A percentile compares a stretch with the other conserved stretches of the same genome.
phyloP scores from a whole-genome alignment of 495 filamentous ascomycete species.

The Aspergillus incahuasiensis region DNA sequence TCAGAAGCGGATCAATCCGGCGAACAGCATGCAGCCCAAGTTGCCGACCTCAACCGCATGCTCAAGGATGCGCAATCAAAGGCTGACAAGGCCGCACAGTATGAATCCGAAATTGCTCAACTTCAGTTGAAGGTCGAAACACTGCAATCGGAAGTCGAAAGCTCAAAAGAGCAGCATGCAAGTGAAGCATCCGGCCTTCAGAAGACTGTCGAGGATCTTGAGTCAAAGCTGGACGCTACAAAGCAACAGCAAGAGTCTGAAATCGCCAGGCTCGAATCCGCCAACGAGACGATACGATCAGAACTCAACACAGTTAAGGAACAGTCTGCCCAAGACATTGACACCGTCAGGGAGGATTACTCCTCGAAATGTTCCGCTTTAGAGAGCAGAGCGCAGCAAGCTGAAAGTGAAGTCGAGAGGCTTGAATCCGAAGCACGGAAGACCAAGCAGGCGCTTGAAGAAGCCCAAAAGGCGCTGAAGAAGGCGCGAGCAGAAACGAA shows the following conservation, averaged over 20 bases:
- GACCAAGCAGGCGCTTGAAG: constrained; percentile 21
- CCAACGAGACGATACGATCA: constrained; percentile 50
- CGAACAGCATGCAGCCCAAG: constrained; percentile 49
- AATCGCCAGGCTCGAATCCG: constrained; percentile 50
- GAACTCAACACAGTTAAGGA: constrained; percentile 52
- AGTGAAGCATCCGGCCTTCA: constrained; percentile 53
- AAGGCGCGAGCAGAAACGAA: constrained; percentile 14
- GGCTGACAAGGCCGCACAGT: constrained; percentile 49
- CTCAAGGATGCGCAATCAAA: constrained; percentile 51
- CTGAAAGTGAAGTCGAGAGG: constrained; percentile 37
- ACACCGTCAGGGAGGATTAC: constrained; percentile 54
- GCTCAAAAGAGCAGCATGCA: constrained; percentile 38
- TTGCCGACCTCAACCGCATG: constrained; percentile 52
- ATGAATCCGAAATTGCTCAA: constrained; percentile 15
- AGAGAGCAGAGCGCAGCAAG: constrained; percentile 42
- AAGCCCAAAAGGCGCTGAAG: constrained; percentile 19
- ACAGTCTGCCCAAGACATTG: constrained; percentile 50
- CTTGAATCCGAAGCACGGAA: constrained; percentile 18
- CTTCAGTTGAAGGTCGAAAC: constrained; percentile 32
- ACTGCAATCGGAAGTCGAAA: constrained; percentile 51
- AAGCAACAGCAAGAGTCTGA: constrained; percentile 55
- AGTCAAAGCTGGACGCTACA: constrained; percentile 53
- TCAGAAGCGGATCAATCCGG: constrained; percentile 51
- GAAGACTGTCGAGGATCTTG: constrained; percentile 48
- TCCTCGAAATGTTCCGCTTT: constrained; percentile 44